Conservation (phyloP, 2,329 filamentous ascomycete genomes). For the Davidsoniella neocaledoniae region DNA sequence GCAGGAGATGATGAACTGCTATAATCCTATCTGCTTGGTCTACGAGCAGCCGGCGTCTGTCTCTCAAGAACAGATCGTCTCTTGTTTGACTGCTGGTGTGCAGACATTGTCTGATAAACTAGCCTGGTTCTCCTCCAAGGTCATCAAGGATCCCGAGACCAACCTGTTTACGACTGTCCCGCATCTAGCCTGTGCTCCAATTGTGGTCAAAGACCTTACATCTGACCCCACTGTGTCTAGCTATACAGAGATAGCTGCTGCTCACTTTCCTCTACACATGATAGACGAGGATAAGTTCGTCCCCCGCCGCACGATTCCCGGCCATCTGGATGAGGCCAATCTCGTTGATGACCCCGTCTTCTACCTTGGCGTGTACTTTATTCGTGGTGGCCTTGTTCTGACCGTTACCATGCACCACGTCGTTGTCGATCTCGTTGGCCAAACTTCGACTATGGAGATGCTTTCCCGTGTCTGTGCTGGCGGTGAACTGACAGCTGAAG, state of each 20-base stretch:
- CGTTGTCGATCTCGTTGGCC: conserved; percentile 2
- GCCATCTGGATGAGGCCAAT: background rate
- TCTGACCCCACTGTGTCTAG: background rate
- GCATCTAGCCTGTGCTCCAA: background rate
- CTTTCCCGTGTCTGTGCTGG: background rate
- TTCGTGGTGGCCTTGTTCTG: background rate
- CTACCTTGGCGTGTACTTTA: background rate
- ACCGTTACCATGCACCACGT: background rate
- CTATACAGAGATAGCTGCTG: background rate
- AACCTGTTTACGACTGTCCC: background rate
- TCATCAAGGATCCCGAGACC: background rate
- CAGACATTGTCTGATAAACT: background rate
- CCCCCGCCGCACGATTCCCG: background rate
- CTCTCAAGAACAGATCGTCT: background rate
- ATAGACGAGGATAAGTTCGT: background rate
- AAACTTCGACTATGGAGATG: background rate
- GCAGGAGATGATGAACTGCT: background rate
- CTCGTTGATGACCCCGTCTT: background rate
- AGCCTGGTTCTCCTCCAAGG: background rate
- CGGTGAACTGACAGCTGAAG: background rate
- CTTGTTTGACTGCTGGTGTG: background rate
- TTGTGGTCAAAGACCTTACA: background rate
- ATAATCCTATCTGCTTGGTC: background rate
- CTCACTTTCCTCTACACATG: background rate
- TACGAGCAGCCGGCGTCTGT: background rate